These are phyloP conservation scores for Letharia columbiana DNA, from an alignment of 495 filamentous ascomycete genomes.

Conservation along the genomic window DNA sequence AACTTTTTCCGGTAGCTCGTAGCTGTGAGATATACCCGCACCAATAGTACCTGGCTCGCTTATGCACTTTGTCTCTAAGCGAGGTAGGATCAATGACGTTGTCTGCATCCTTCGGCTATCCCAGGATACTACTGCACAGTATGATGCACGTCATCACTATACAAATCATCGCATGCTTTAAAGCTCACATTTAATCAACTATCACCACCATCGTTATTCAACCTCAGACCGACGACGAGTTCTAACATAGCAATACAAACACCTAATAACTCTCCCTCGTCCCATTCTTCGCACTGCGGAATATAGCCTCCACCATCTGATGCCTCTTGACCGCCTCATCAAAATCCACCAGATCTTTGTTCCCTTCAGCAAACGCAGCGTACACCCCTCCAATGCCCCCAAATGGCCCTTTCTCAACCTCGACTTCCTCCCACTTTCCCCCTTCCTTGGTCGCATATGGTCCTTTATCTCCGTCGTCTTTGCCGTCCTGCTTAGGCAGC, in stretches of 20 bases:
- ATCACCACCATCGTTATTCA: neutral
- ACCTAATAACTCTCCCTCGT: slow-evolving; percentile 15
- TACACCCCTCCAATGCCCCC: slow-evolving; percentile 21
- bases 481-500: neutral
- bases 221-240: neutral
- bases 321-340: slow-evolving; percentile 14
- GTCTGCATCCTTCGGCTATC: neutral
- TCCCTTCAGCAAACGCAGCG: slow-evolving; percentile 17
- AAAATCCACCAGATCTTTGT: slow-evolving; percentile 18
- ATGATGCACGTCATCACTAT: neutral
- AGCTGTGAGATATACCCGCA: neutral
- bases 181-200: too few species aligned
- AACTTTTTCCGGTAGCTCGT: too few species aligned
- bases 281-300: slow-evolving; percentile 13
- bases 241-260: neutral
- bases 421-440: slow-evolving; percentile 8
- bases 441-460: neutral
- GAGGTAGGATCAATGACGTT: neutral
- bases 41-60: neutral
- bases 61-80: neutral
- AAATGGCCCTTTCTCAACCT: neutral
- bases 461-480: neutral
- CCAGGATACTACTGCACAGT: too few species aligned
- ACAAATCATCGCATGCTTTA: too few species aligned
- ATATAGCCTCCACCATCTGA: slow-evolving; percentile 19